Evolutionary conservation across 202 grass and related monocot species (phyloP).

Genomic region (Panicum hallii): DNA sequence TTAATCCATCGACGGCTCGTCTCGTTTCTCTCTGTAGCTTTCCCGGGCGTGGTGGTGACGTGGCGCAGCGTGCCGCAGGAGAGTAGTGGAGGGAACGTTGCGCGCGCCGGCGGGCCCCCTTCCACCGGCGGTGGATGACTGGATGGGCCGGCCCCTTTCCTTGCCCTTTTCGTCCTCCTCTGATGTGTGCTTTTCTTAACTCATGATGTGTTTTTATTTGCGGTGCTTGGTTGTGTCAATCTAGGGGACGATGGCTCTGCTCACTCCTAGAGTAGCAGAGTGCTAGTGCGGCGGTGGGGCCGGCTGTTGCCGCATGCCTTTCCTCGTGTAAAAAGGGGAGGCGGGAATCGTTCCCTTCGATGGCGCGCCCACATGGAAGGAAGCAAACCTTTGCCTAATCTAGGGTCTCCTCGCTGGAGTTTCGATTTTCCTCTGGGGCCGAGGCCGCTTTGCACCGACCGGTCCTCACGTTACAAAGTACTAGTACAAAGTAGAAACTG

Average conservation of each 20-base stretch:
- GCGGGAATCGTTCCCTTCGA: neutral
- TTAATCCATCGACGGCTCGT: neutral
- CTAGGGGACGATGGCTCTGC: too few relatives aligned
- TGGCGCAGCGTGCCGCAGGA: neutral
- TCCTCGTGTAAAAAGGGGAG: neutral
- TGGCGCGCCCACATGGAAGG: neutral
- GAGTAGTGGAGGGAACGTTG: conserved; percentile 38
- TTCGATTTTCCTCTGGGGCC: neutral
- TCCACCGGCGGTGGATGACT: neutral
- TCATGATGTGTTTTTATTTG: too few relatives aligned
- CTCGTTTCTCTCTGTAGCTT: neutral
- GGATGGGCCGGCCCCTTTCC: neutral
- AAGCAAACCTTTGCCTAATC: neutral
- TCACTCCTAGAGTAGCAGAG: too few relatives aligned
- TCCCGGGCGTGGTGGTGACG: neutral
- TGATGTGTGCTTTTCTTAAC: too few relatives aligned
- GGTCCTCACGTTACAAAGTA: too few relatives aligned
- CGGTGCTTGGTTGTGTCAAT: too few relatives aligned
- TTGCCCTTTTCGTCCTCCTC: too few relatives aligned
- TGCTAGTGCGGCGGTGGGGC: neutral
- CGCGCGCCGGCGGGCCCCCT: neutral
- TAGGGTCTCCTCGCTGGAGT: neutral
- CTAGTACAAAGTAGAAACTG: too few relatives aligned
- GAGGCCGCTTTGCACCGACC: conserved; percentile 27
- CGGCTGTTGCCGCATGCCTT: conserved; percentile 32